Base-by-base conservation (phyloP, 2,329 filamentous ascomycete genomes). In the Penicillium glabrum region DNA sequence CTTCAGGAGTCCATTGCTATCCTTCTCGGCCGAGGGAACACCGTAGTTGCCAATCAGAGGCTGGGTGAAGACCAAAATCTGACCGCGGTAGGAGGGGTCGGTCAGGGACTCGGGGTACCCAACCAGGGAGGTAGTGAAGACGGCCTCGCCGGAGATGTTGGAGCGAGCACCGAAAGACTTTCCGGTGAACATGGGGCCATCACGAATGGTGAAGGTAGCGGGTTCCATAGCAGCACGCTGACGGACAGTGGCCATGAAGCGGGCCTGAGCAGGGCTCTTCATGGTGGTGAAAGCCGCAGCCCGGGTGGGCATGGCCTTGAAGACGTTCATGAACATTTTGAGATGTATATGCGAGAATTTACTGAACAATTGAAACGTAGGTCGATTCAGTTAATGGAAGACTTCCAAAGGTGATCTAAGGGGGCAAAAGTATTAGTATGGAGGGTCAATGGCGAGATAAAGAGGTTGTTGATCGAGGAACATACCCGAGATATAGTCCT, bases 11-110 rank as follows among this genome's bases (percentile, higher is more conserved):
- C 95, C 95, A 77, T 87, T 90, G 76, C 93, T 81, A 76, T 99
- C 95, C 63, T 91, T 89, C 69, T 87, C 84, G 62, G 83, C 86
- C 31, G 92, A 96, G 16, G 95, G 95, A 19, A 99, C 93, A 68
- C 95, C 95, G 75, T 99, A 99, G 84, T 99, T 99, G 73, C 95
- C 95, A 71, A 99, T 97, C 67, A 99, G 81, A 35, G 95, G 95
- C 76, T 97, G 93, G 65, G 95, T 99, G 83, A 98, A 97, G 77
- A 98, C 93, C 68, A 99, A 83, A 67, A 99, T 98, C 82, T 99
- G 95, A 53, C 79, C 86, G 65, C 86, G 85, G 75, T 88, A 88
- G 55, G 86, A 88, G 13, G 86, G 86, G 65, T 88, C 86, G 70
- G 85, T 87, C 80, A 88, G 80, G 46, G 85, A 97, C 82, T 99